Evolutionary conservation across 176 grass and related monocot genomes (phyloP).

Genomic region (Ensete glaucum): DNA sequence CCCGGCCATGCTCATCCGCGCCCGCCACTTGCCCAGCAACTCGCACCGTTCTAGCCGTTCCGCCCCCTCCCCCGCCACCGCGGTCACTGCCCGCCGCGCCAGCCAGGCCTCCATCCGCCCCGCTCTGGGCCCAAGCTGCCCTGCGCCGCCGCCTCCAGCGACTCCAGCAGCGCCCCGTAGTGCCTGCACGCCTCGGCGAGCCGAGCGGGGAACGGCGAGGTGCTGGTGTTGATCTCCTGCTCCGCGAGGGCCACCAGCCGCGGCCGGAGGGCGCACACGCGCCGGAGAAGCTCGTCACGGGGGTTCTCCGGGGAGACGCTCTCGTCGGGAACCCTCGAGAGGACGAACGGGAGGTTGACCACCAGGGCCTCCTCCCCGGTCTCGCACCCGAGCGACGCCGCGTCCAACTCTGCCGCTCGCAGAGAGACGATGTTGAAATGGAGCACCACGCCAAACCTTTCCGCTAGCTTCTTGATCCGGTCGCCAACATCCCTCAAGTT

Average conservation of each 20-base stretch:
- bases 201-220: neutral
- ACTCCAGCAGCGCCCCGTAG: conserved; percentile 6
- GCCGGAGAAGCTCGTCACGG: conserved; percentile 9
- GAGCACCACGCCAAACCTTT: neutral
- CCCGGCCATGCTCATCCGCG: neutral
- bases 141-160: neutral
- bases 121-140: neutral
- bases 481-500: neutral
- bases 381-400: neutral
- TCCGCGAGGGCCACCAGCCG: conserved; percentile 22
- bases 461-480: neutral
- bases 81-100: conserved; percentile 1
- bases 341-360: conserved; percentile 4
- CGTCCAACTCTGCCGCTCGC: neutral
- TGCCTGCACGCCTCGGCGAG: conserved; percentile 2
- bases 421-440: neutral
- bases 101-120: neutral
- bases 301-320: conserved; percentile 4
- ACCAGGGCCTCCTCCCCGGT: neutral
- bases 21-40: conserved; percentile 1
- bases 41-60: neutral
- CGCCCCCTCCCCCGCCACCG: conserved; percentile 1
- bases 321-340: conserved; percentile 7
- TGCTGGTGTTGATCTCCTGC: conserved; percentile 75
- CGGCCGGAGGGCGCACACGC: neutral